Conservation (phyloP, 164 flowering plant species). For the Piper betle region DNA sequence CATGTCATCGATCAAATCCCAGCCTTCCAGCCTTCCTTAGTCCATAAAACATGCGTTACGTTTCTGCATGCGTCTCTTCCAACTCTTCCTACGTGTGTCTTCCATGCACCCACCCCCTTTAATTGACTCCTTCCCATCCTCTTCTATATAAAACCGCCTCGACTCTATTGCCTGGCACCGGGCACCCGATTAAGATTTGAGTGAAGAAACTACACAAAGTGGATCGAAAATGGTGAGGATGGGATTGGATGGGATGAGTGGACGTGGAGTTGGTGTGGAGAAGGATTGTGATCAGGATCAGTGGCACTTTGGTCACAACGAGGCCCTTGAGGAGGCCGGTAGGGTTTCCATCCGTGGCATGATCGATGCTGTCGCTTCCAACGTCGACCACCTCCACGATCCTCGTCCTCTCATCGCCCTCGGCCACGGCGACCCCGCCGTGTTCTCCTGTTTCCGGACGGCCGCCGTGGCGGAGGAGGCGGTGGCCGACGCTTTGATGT, state of each 20-base stretch:
- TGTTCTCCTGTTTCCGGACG: conserved; percentile 23
- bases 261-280: conserved; percentile 1
- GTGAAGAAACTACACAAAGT: not conserved
- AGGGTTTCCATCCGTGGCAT: conserved; percentile 14
- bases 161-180: not conserved
- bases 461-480: conserved; percentile 24
- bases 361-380: conserved; percentile 10
- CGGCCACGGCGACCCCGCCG: conserved; percentile 22
- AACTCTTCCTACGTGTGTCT: not conserved
- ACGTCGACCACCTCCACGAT: too few species aligned
- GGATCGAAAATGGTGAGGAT: not conserved
- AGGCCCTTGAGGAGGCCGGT: conserved; percentile 10
- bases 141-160: not conserved
- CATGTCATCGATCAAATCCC: too few species aligned
- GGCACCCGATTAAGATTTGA: not conserved
- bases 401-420: conserved; percentile 13
- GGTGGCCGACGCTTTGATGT: conserved; percentile 17
- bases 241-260: not conserved
- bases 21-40: too few species aligned
- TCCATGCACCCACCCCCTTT: not conserved
- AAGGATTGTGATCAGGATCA: conserved; percentile 4
- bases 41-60: too few species aligned
- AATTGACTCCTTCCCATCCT: not conserved
- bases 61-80: not conserved
- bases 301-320: conserved; percentile 20